phyloP scores from a whole-genome alignment of 805 yeast species.

The Spathaspora passalidarum region DNA sequence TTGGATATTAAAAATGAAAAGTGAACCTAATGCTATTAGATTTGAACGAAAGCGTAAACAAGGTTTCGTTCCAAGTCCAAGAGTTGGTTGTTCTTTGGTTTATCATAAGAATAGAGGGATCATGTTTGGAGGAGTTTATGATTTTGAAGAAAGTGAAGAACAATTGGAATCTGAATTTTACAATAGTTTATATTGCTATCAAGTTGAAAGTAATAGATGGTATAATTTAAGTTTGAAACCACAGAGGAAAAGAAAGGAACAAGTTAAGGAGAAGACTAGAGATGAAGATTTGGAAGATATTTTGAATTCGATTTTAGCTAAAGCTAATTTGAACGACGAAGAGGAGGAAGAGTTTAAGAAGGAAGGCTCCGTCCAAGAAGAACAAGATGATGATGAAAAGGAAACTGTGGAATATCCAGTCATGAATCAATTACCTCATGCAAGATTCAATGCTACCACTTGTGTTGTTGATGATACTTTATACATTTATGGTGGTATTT shows the following conservation, averaged over 20 bases:
- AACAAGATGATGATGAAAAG: conserved; percentile 39
- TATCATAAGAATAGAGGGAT: conserved; percentile 89
- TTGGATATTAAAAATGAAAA: conserved; percentile 85
- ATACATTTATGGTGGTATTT: conserved; percentile 86
- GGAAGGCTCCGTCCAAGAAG: conserved; percentile 38
- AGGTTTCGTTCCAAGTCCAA: conserved; percentile 85
- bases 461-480: conserved; percentile 82
- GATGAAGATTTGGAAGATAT: conserved; percentile 82
- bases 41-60: conserved; percentile 91
- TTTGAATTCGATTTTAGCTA: conserved; percentile 67
- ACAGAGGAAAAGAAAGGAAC: conserved; percentile 48
- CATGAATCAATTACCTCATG: conserved; percentile 70
- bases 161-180: conserved; percentile 79
- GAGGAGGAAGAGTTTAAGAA: conserved; percentile 47
- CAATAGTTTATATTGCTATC: conserved; percentile 78
- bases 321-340: conserved; percentile 65
- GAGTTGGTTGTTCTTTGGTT: conserved; percentile 93
- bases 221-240: conserved; percentile 65
- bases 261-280: conserved; percentile 49
- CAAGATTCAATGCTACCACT: conserved; percentile 81
- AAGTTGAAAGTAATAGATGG: conserved; percentile 87
- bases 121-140: conserved; percentile 93
- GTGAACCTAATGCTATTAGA: conserved; percentile 69
- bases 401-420: conserved; percentile 51
- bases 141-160: conserved; percentile 94